Conservation (phyloP, 495 filamentous ascomycete species). For the Lichenothelia convexa region DNA sequence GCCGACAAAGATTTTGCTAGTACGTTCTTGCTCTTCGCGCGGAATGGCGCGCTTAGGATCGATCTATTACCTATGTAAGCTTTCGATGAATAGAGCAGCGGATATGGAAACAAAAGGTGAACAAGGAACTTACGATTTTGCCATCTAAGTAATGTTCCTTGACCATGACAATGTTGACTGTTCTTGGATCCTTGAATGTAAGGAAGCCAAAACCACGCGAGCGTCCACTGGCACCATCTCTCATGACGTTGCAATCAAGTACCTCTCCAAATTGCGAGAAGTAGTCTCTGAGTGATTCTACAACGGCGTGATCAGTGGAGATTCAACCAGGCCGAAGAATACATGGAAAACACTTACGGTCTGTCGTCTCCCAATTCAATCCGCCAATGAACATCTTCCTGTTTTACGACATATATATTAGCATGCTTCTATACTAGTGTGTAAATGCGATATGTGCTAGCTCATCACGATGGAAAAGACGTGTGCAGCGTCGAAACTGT, state of each 20-base stretch:
- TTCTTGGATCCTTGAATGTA: constrained; percentile 92
- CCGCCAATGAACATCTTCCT: constrained; percentile 99
- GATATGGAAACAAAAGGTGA: constrained; percentile 1
- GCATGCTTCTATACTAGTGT: neutral
- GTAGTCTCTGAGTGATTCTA: constrained; percentile 95
- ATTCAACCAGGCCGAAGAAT: neutral
- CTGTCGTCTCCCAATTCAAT: constrained; percentile 97
- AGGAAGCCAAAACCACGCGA: constrained; percentile 94
- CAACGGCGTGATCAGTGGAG: constrained; percentile 4
- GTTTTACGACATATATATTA: constrained; percentile 12
- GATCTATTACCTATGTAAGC: constrained; percentile 35
- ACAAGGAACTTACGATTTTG: constrained; percentile 81
- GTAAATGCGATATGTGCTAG: no score
- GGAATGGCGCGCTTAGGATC: constrained; percentile 97
- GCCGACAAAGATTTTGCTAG: constrained; percentile 94
- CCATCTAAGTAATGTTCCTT: constrained; percentile 97
- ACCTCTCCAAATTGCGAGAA: constrained; percentile 98
- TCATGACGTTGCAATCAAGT: constrained; percentile 94
- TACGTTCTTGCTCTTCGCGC: constrained; percentile 92
- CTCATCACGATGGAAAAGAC: no score
- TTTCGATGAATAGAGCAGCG: constrained; percentile 5
- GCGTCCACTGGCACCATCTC: constrained; percentile 81
- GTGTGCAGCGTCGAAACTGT: no score
- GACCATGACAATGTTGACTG: constrained; percentile 98
- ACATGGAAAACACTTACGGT: constrained; percentile 45